phyloP scores from a whole-genome alignment of 2,329 filamentous ascomycete genomes.

The Aspergillus eucalypticola region DNA sequence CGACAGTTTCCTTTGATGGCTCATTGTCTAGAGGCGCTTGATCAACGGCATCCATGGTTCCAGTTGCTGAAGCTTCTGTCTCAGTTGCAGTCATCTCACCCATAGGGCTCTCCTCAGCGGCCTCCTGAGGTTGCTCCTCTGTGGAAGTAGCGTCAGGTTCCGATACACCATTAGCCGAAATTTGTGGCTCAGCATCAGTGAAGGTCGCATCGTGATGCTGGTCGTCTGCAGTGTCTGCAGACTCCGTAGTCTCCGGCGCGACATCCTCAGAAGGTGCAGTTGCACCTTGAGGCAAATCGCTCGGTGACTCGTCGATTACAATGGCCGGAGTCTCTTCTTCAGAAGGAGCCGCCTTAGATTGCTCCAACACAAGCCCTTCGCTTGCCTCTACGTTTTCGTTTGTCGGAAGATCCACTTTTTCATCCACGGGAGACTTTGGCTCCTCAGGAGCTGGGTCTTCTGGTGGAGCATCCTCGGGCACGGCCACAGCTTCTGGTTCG shows the following conservation, averaged over 20 bases:
- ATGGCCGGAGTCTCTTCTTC: not conserved
- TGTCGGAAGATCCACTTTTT: not conserved
- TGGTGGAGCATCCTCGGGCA: not conserved
- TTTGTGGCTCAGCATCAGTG: not conserved
- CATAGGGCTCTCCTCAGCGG: not conserved
- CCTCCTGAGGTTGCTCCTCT: not conserved
- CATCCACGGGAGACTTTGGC: not conserved
- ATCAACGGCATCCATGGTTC: not conserved
- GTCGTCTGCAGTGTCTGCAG: not conserved
- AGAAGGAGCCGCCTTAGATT: not conserved
- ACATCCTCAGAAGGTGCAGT: not conserved
- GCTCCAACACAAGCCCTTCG: not conserved
- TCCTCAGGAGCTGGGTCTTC: constrained; percentile 1
- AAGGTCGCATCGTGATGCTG: not conserved
- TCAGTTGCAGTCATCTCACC: not conserved
- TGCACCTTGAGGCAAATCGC: not conserved
- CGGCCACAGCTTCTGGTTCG: not conserved
- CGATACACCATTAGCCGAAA: not conserved
- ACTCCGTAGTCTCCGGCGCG: not conserved
- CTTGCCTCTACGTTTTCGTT: not conserved
- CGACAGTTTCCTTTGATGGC: not conserved
- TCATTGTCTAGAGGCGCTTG: not conserved
- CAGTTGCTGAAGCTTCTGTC: not conserved
- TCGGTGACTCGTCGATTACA: not conserved
- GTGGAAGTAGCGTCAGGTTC: not conserved